Conservation (phyloP, 441 rosid species). For the Euphorbia corollata region DNA sequence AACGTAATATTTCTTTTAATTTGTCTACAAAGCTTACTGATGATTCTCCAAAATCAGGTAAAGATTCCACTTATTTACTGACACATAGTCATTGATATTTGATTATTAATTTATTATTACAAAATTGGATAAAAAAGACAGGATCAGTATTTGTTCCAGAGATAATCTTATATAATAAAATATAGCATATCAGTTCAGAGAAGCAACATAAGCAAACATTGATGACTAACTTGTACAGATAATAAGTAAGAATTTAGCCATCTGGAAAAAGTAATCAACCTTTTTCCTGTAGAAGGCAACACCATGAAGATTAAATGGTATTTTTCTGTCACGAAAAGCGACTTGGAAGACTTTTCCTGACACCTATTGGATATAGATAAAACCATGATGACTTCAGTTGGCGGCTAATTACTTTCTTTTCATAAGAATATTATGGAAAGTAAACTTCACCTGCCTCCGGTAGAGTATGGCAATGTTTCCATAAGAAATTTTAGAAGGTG, state of each 20-base stretch:
- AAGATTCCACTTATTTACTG: neutral
- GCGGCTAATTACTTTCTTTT: constrained; percentile 5
- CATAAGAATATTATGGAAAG: constrained; percentile 19
- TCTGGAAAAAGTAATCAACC: constrained; percentile 33
- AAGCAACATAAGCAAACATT: neutral
- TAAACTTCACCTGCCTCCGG: constrained; percentile 80
- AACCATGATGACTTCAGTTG: constrained; percentile 20
- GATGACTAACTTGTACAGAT: neutral
- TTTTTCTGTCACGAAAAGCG: constrained; percentile 75
- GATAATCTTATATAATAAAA: neutral
- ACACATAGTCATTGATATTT: neutral
- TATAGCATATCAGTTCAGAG: neutral
- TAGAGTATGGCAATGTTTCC: constrained; percentile 77
- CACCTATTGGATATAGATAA: constrained; percentile 42
- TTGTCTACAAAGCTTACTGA: neutral
- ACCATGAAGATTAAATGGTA: constrained; percentile 91
- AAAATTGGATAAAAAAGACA: neutral
- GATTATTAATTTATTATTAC: neutral
- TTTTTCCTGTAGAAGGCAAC: constrained; percentile 93
- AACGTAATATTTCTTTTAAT: neutral
- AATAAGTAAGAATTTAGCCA: neutral
- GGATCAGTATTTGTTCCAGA: neutral
- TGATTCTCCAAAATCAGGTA: neutral
- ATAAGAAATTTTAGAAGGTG: constrained; percentile 46
- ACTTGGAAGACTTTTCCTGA: constrained; percentile 80